phyloP scores from a whole-genome alignment of 495 filamentous ascomycete species.

The Talaromyces trachyspermus region DNA sequence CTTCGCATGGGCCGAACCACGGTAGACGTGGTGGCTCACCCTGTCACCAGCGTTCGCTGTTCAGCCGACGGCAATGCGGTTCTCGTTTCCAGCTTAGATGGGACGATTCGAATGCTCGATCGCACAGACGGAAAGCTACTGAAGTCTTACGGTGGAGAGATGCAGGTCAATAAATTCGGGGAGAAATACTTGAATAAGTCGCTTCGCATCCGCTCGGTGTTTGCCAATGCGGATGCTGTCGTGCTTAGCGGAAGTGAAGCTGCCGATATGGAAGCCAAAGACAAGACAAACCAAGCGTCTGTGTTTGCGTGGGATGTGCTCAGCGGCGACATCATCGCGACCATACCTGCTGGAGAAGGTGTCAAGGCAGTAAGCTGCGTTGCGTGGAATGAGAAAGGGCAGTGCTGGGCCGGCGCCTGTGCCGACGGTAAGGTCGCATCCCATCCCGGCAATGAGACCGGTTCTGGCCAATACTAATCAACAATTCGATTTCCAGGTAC shows the following conservation, averaged over 20 bases:
- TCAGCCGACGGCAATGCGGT: slow-evolving; percentile 66
- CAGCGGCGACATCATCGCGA: slow-evolving; percentile 58
- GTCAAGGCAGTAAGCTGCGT: slow-evolving; percentile 55
- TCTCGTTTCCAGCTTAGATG: slow-evolving; percentile 71
- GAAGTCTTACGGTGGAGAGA: slow-evolving; percentile 56
- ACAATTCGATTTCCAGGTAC: neutral
- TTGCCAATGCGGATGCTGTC: slow-evolving; percentile 66
- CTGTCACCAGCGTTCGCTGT: slow-evolving; percentile 59
- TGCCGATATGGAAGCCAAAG: slow-evolving; percentile 20
- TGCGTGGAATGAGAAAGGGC: slow-evolving; percentile 65
- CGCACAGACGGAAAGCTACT: slow-evolving; percentile 64
- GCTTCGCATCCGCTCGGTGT: slow-evolving; percentile 60
- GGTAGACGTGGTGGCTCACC: slow-evolving; percentile 56
- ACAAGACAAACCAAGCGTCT: slow-evolving; percentile 43
- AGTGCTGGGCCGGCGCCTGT: slow-evolving; percentile 58
- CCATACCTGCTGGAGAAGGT: slow-evolving; percentile 49
- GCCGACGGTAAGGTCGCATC: slow-evolving; percentile 43
- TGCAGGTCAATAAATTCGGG: slow-evolving; percentile 7
- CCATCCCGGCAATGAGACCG: neutral
- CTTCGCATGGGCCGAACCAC: slow-evolving; percentile 69
- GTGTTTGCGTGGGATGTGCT: slow-evolving; percentile 90
- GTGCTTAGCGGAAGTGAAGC: slow-evolving; percentile 80
- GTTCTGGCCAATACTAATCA: neutral
- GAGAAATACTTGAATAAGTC: slow-evolving; percentile 54
- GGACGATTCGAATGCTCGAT: slow-evolving; percentile 74